Conservation (phyloP, 768 basidiomycete genomes). For the Calocera viscosa region DNA sequence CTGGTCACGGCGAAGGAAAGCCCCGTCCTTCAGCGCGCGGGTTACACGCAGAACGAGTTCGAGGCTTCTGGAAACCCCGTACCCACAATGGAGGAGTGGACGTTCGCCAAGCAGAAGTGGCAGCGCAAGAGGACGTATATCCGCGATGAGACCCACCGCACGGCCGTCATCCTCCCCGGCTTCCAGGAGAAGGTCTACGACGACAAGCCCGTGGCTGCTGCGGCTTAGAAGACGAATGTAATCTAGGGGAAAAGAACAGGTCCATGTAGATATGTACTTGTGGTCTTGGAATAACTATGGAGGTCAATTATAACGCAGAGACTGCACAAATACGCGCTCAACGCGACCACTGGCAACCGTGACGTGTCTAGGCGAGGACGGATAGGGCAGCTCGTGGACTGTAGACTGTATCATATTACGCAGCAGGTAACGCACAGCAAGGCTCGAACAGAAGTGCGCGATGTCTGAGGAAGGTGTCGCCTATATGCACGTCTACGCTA, state of each 20-base stretch:
- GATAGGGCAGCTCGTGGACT: no score
- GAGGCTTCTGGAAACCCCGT: slow-evolving; percentile 22
- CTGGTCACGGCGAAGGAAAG: slow-evolving; percentile 38
- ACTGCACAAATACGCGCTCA: neutral
- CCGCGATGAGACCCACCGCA: slow-evolving; percentile 27
- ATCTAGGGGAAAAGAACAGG: neutral
- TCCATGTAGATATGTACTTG: neutral
- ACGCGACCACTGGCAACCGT: neutral
- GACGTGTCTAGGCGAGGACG: no score
- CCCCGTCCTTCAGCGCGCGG: slow-evolving; percentile 37
- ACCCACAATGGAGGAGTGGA: slow-evolving; percentile 44
- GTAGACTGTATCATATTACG: no score
- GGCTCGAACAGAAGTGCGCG: no score
- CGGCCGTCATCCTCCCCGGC: slow-evolving; percentile 35
- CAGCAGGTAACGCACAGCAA: no score
- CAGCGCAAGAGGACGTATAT: slow-evolving; percentile 29
- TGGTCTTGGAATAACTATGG: neutral
- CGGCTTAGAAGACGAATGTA: neutral
- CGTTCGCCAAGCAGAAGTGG: slow-evolving; percentile 42
- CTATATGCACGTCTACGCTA: no score
- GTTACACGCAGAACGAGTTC: slow-evolving; percentile 30
- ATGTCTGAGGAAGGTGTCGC: no score
- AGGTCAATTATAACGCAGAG: no score
- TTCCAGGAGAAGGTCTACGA: slow-evolving; percentile 30
- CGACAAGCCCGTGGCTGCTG: neutral